A percentile compares a stretch with the other conserved stretches of the same genome.
These are phyloP conservation scores for Trametes gibbosa DNA, from an alignment of 768 basidiomycete species.

Conservation along the genomic window DNA sequence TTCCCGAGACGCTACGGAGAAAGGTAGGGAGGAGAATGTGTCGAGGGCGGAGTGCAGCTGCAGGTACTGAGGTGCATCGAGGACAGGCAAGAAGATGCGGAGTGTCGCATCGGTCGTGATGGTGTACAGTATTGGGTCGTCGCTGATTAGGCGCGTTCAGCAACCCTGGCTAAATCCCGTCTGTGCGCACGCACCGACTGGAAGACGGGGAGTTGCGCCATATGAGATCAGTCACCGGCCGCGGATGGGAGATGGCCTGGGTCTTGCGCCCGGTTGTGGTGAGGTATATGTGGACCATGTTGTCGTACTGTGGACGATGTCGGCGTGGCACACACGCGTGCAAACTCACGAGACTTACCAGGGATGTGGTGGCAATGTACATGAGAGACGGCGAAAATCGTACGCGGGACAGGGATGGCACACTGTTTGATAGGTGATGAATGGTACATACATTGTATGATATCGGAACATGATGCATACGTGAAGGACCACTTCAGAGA, in stretches of 20 bases:
- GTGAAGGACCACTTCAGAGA: conserved; percentile 69
- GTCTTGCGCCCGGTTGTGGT: conserved; percentile 70
- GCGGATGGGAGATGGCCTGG: conserved; percentile 70
- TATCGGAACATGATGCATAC: conserved; percentile 38
- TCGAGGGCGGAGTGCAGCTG: conserved; percentile 84
- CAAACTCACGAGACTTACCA: conserved; percentile 38
- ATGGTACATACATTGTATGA: conserved; percentile 11
- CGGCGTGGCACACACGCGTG: background rate
- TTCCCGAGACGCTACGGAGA: conserved; percentile 29
- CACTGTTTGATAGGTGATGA: conserved; percentile 35
- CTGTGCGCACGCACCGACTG: conserved; percentile 49
- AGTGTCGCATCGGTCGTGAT: conserved; percentile 79
- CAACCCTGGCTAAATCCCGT: background rate
- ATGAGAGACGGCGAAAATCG: conserved; percentile 76
- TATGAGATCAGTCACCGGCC: conserved; percentile 62
- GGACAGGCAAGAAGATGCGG: conserved; percentile 82
- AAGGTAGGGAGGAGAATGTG: conserved; percentile 57
- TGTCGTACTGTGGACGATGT: conserved; percentile 46
- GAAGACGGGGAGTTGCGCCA: conserved; percentile 74
- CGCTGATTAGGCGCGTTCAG: conserved; percentile 37
- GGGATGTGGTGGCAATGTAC: conserved; percentile 64
- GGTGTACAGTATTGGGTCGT: conserved; percentile 79
- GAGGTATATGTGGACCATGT: conserved; percentile 60
- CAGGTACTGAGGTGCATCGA: conserved; percentile 80
- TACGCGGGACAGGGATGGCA: conserved; percentile 47